Conservation (phyloP, 306 rosid species). For the Glycine tomentella region DNA sequence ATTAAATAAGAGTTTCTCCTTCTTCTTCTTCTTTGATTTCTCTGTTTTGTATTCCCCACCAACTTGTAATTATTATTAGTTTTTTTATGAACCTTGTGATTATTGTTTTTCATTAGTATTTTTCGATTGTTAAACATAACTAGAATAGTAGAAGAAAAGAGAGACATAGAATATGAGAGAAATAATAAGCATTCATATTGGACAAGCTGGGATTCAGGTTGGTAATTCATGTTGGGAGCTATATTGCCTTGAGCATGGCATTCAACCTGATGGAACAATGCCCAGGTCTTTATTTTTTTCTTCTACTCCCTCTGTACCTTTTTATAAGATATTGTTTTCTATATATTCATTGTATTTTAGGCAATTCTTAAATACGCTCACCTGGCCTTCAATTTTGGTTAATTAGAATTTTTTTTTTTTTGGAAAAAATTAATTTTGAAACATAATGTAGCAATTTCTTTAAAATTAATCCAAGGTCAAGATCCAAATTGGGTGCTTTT, state of each 20-base stretch:
- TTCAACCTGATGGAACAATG: conserved; percentile 74
- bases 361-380: neutral
- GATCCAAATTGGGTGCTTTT: neutral
- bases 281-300: conserved; percentile 57
- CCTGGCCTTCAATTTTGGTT: neutral
- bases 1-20: conserved; percentile 24
- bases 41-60: conserved; percentile 29
- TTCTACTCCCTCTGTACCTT: too few species aligned
- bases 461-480: neutral
- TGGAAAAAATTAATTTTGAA: neutral
- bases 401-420: conserved; percentile 5
- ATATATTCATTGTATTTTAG: neutral
- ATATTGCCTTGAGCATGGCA: conserved; percentile 82
- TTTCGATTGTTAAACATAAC: conserved; percentile 19
- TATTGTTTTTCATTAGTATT: conserved; percentile 8
- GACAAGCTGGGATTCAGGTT: conserved; percentile 86
- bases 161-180: conserved; percentile 60
- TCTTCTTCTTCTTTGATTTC: conserved; percentile 1
- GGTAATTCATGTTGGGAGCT: conserved; percentile 90
- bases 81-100: conserved; percentile 1
- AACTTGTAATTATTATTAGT: neutral
- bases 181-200: conserved; percentile 74
- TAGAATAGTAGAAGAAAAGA: conserved; percentile 15
- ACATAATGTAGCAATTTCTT: neutral
- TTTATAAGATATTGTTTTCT: too few species aligned